Evolutionary conservation across 495 filamentous ascomycete genomes (phyloP).

Genomic region (Talaromyces adpressus): DNA sequence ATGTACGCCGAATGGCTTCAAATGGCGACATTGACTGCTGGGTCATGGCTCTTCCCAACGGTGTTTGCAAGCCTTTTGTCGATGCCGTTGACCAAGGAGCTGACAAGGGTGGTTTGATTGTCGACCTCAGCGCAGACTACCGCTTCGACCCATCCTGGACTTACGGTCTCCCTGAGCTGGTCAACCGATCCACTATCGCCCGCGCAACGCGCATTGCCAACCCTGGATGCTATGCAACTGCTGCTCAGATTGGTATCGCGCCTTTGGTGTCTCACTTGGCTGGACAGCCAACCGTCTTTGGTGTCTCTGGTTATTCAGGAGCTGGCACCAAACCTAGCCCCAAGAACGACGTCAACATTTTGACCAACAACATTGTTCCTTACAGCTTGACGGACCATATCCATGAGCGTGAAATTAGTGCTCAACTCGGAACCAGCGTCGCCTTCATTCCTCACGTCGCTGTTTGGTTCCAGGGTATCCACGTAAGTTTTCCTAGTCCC

Average conservation of each 20-base stretch:
- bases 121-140: constrained; percentile 94
- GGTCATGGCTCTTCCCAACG: constrained; percentile 97
- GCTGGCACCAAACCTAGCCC: constrained; percentile 92
- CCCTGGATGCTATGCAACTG: constrained; percentile 95
- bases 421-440: constrained; percentile 67
- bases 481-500: constrained; percentile 28
- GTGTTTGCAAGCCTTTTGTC: constrained; percentile 93
- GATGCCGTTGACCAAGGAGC: constrained; percentile 77
- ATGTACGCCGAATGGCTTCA: constrained; percentile 84
- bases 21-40: constrained; percentile 93
- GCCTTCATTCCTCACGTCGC: constrained; percentile 95
- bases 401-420: constrained; percentile 85
- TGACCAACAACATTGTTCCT: constrained; percentile 85
- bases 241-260: constrained; percentile 86
- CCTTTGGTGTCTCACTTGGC: constrained; percentile 74
- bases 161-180: constrained; percentile 89
- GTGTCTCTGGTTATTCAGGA: constrained; percentile 92
- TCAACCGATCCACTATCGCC: constrained; percentile 68
- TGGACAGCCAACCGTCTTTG: constrained; percentile 80
- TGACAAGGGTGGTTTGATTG: constrained; percentile 68
- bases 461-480: constrained; percentile 96
- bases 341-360: constrained; percentile 88
- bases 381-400: constrained; percentile 95
- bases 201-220: constrained; percentile 85
- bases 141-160: constrained; percentile 88